phyloP scores from a whole-genome alignment of 371 early-diverging fungal genomes.

The Zancudomyces culisetae region DNA sequence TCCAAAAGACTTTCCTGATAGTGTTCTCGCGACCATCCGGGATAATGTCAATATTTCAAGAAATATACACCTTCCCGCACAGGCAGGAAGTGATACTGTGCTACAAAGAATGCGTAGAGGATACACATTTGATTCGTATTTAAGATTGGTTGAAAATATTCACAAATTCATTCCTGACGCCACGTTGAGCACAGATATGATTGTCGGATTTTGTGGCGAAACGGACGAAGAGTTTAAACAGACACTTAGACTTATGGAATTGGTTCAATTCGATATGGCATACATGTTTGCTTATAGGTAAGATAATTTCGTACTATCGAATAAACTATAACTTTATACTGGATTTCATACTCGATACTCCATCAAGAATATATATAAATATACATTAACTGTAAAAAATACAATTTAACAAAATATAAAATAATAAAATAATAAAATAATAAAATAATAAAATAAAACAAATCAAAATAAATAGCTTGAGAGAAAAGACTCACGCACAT shows the following conservation, averaged over 20 bases:
- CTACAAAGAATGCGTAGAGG: slow-evolving; percentile 58
- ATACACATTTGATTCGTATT: slow-evolving; percentile 51
- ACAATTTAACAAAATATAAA: too few species aligned
- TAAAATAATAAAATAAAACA: too few species aligned
- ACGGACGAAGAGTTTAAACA: slow-evolving; percentile 52
- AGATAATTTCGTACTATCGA: too few species aligned
- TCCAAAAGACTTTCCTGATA: slow-evolving; percentile 65
- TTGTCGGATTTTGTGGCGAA: slow-evolving; percentile 66
- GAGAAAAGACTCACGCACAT: slow-evolving; percentile 61
- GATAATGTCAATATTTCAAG: slow-evolving; percentile 47
- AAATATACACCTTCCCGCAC: slow-evolving; percentile 50
- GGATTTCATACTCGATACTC: too few species aligned
- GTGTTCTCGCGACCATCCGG: slow-evolving; percentile 42
- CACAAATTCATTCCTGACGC: slow-evolving; percentile 46
- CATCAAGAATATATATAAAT: too few species aligned
- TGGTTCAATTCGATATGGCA: slow-evolving; percentile 51
- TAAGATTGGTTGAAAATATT: slow-evolving; percentile 42
- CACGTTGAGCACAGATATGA: slow-evolving; percentile 52
- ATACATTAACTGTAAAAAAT: too few species aligned
- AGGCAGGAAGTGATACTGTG: slow-evolving; percentile 45
- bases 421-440: too few species aligned
- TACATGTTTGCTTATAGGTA: slow-evolving; percentile 59
- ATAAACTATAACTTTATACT: too few species aligned
- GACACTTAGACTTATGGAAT: slow-evolving; percentile 42
- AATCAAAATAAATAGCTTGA: slow-evolving; percentile 33